Evolutionary conservation across 768 basidiomycete species (phyloP).

Genomic region (Tricholoma terreum): DNA sequence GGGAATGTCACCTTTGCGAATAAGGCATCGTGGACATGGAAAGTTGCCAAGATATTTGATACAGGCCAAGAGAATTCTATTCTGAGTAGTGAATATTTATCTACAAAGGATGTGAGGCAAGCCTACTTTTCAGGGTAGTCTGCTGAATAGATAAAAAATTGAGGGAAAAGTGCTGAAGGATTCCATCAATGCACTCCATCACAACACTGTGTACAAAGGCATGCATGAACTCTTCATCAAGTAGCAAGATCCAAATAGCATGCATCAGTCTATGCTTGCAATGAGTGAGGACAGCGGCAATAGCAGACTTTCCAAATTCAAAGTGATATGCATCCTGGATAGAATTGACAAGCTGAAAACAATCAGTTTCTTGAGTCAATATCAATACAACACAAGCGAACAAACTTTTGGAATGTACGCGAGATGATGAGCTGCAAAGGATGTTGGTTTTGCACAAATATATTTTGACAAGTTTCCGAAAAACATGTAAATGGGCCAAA

Average conservation of each 20-base stretch:
- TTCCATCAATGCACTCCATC: no score
- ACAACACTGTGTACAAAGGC: slow-evolving; percentile 4
- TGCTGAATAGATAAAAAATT: not conserved
- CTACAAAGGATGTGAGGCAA: not conserved
- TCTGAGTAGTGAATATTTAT: not conserved
- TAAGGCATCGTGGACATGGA: slow-evolving; percentile 29
- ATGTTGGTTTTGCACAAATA: slow-evolving; percentile 7
- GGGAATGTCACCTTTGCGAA: slow-evolving; percentile 18
- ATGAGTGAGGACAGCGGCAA: not conserved
- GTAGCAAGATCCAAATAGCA: not conserved
- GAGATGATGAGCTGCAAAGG: slow-evolving; percentile 13
- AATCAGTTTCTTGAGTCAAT: not conserved
- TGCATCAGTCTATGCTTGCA: not conserved
- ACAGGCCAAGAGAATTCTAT: slow-evolving; percentile 22
- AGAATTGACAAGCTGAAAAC: not conserved
- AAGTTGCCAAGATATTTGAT: slow-evolving; percentile 16
- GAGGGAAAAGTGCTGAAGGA: slow-evolving; percentile 1
- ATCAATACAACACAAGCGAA: not conserved
- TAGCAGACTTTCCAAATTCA: not conserved
- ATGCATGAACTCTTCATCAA: slow-evolving; percentile 5
- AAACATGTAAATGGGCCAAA: slow-evolving; percentile 18
- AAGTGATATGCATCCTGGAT: not conserved
- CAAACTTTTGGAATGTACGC: slow-evolving; percentile 18
- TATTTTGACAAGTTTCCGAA: slow-evolving; percentile 21
- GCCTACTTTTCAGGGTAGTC: slow-evolving; percentile 11